Evolutionary conservation across 805 yeast genomes (phyloP).

Genomic region (Candida vartiovaarae): DNA sequence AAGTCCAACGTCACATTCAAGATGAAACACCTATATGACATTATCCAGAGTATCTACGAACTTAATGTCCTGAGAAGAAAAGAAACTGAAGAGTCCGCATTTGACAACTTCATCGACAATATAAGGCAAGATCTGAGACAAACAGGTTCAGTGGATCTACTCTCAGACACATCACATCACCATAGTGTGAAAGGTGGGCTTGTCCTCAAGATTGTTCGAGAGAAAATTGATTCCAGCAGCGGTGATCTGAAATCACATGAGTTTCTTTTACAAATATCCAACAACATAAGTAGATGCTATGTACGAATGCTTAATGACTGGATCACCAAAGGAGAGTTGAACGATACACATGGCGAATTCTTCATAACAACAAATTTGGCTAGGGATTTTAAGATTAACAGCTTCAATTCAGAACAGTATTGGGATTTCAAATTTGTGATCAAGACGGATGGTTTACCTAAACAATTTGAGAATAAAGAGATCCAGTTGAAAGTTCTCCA

Average conservation of each 20-base stretch:
- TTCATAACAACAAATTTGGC: slow-evolving; percentile 40
- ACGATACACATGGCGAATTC: slow-evolving; percentile 81
- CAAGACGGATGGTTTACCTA: slow-evolving; percentile 67
- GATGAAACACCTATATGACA: slow-evolving; percentile 50
- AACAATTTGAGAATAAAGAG: slow-evolving; percentile 47
- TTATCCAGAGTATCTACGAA: slow-evolving; percentile 43
- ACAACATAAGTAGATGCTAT: slow-evolving; percentile 55
- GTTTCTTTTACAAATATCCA: slow-evolving; percentile 47
- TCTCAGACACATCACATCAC: slow-evolving; percentile 45
- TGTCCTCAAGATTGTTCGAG: slow-evolving; percentile 55
- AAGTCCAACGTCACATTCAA: slow-evolving; percentile 30
- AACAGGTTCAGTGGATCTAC: slow-evolving; percentile 41
- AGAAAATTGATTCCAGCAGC: slow-evolving; percentile 43
- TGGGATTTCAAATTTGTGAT: slow-evolving; percentile 75
- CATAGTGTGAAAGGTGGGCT: slow-evolving; percentile 73
- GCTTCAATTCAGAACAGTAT: slow-evolving; percentile 45
- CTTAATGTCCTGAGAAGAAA: slow-evolving; percentile 35
- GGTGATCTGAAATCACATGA: slow-evolving; percentile 58
- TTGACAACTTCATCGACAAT: slow-evolving; percentile 36
- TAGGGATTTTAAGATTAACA: slow-evolving; percentile 20
- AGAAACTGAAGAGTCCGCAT: slow-evolving; percentile 27
- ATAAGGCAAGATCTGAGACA: slow-evolving; percentile 30
- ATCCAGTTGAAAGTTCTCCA: slow-evolving; percentile 59
- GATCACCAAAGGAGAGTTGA: slow-evolving; percentile 66
- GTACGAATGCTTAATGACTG: slow-evolving; percentile 67